Percentiles rank a stretch among this genome's conserved stretches.
Evolutionary conservation across 768 basidiomycete genomes (phyloP).

Genomic region (Chalciporus sphaerocephalus): DNA sequence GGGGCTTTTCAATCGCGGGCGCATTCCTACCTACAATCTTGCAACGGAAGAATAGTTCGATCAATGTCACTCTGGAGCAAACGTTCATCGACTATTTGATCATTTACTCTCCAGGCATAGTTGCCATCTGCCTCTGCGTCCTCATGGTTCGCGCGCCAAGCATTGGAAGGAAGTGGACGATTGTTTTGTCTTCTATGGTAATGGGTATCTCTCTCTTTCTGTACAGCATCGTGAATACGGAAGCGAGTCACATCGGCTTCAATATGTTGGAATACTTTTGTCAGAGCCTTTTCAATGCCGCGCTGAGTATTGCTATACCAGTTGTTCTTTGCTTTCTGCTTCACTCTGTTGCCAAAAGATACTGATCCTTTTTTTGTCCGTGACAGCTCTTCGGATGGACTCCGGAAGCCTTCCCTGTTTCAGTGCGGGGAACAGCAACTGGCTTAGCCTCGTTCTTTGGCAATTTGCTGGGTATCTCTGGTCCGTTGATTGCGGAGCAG

Average conservation of each 20-base stretch:
- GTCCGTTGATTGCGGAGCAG: constrained; percentile 1
- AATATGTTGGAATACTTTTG: constrained; percentile 10
- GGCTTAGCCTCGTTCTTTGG: constrained; percentile 6
- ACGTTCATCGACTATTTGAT: constrained; percentile 13
- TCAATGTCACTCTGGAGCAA: constrained; percentile 2
- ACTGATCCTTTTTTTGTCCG: neutral
- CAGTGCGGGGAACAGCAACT: constrained; percentile 13
- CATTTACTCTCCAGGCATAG: constrained; percentile 6
- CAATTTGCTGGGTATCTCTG: constrained; percentile 2
- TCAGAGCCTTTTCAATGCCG: constrained; percentile 7
- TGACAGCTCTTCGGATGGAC: constrained; percentile 15
- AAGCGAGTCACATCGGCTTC: constrained; percentile 10
- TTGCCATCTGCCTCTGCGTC: neutral
- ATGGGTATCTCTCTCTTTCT: constrained; percentile 8
- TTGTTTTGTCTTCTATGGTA: constrained; percentile 12
- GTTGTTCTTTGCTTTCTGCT: neutral
- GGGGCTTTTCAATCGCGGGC: constrained; percentile 1
- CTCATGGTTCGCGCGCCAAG: constrained; percentile 12
- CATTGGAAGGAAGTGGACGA: constrained; percentile 16
- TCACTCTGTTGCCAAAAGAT: neutral
- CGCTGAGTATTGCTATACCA: neutral
- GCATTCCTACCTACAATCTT: constrained; percentile 10
- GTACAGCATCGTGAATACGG: constrained; percentile 8
- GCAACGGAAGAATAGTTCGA: constrained; percentile 12
- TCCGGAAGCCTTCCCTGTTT: constrained; percentile 14